A percentile compares a stretch with the other conserved stretches of the same genome.
Conservation (phyloP, 1,139 yeast species). For the Sugiyamaella paludigena region DNA sequence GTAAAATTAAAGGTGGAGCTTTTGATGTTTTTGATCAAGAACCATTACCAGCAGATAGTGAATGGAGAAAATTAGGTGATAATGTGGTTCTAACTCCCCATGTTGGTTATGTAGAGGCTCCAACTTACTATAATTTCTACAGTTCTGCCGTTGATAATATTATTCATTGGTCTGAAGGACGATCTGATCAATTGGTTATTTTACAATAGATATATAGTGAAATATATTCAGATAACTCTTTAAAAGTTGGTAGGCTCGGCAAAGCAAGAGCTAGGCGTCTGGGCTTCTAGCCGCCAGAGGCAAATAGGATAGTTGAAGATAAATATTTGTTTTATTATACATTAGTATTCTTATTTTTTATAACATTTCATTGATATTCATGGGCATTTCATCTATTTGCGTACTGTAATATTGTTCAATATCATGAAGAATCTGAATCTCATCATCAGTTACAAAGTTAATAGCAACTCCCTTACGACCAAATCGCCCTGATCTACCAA, state of each 20-base stretch:
- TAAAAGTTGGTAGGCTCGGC: too few relatives aligned
- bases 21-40: slow-evolving; percentile 75
- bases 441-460: slow-evolving; percentile 76
- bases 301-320: too few relatives aligned
- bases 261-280: too few relatives aligned
- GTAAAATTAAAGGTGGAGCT: slow-evolving; percentile 18
- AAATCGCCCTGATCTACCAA: slow-evolving; percentile 93
- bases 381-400: slow-evolving; percentile 85
- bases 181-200: slow-evolving; percentile 9
- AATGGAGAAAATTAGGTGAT: slow-evolving; percentile 19
- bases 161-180: slow-evolving; percentile 12
- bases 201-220: background rate
- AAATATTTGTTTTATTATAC: too few relatives aligned
- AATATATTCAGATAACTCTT: too few relatives aligned
- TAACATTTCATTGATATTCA: slow-evolving; percentile 53
- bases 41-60: slow-evolving; percentile 42
- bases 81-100: slow-evolving; percentile 20
- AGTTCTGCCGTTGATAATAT: slow-evolving; percentile 13
- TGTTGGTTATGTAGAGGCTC: slow-evolving; percentile 21
- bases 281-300: too few relatives aligned
- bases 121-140: slow-evolving; percentile 15
- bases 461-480: slow-evolving; percentile 96
- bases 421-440: slow-evolving; percentile 57
- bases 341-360: slow-evolving; percentile 18
- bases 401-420: slow-evolving; percentile 76